Evolutionary conservation across 345 rosid genomes (phyloP), one percentile per base, ranked within the genome.

Genomic region (Schrenkiella parvula): DNA sequence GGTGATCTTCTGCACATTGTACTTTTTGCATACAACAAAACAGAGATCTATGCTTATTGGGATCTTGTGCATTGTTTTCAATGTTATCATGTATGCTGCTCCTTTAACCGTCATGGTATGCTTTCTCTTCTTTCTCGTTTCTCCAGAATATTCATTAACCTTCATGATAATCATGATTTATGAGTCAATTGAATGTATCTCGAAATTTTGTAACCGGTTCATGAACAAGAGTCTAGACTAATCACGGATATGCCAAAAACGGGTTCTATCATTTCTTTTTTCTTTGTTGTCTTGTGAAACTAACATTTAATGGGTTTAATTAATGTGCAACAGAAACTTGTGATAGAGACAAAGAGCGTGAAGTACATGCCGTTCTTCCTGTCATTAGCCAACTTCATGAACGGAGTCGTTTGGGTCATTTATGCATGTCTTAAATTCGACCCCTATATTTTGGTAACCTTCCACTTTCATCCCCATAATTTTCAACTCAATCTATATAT

Each of bases 331-430:
- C 83, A 89, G 96, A 72, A 26, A 66, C 74, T 60, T 77, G 98
- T 89, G 58, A 85, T 89, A 64, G 58, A 41, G 76, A 83, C 96
- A 38, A 92, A 82, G 86, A 92, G 98, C 52, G 96, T 92, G 32
- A 88, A 88, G 85, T 92, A 81, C 87, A 87, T 92, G 98, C 98
- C 98, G 0, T 76, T 92, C 70, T 56, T 18, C 35, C 74, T 92
- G 3, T 83, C 98, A 4, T 26, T 89, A 2, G 80, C 88, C 32
- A 85, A 69, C 76, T 65, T 88, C 2, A 47, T 61, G 38, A 89
- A 89, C 35, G 96, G 92, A 0, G 0, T 76, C 56, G 32, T 89
- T 34, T 92, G 96, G 98, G 50, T 71, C 3, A 3, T 75, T 38
- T 92, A 88, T 26, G 87, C 92, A 1, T 43, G 74, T 39, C 87